phyloP scores from a whole-genome alignment of 805 yeast species.

The Yamadazyma ubonensis region DNA sequence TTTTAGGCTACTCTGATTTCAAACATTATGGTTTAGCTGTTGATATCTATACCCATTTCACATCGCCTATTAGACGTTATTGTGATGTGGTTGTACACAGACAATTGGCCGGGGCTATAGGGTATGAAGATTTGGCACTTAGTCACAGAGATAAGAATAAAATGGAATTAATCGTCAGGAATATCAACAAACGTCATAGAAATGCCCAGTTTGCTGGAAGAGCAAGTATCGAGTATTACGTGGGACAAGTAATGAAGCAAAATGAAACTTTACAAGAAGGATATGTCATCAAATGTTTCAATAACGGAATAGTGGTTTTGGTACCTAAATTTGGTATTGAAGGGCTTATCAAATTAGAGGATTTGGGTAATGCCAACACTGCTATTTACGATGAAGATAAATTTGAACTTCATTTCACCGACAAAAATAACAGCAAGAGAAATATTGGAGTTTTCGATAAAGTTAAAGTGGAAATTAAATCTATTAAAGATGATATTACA shows the following conservation, averaged over 20 bases:
- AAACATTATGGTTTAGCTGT: conserved; percentile 97
- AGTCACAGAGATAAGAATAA: conserved; percentile 84
- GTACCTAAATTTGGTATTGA: conserved; percentile 97
- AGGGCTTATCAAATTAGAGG: conserved; percentile 82
- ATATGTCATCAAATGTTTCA: conserved; percentile 85
- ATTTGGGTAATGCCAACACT: conserved; percentile 61
- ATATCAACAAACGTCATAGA: conserved; percentile 91
- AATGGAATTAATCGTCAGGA: conserved; percentile 85
- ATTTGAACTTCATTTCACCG: conserved; percentile 63
- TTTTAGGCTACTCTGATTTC: conserved; percentile 85
- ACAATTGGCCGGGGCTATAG: conserved; percentile 97
- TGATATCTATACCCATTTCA: conserved; percentile 96
- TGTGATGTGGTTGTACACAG: conserved; percentile 98
- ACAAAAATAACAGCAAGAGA: conserved; percentile 43
- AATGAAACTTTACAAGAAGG: conserved; percentile 82
- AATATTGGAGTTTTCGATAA: conserved; percentile 76
- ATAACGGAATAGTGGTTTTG: conserved; percentile 90
- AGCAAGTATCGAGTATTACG: conserved; percentile 95
- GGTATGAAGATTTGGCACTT: conserved; percentile 79
- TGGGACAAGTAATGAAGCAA: conserved; percentile 94
- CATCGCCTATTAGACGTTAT: conserved; percentile 96
- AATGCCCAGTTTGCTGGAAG: conserved; percentile 99
- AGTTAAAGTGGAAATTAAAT: conserved; percentile 77
- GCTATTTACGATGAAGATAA: conserved; percentile 75
- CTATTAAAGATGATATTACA: conserved; percentile 79